Percentiles rank a stretch among this genome's conserved stretches.
Evolutionary conservation across 2,329 filamentous ascomycete species (phyloP).

Genomic region (Monilinia polystroma): DNA sequence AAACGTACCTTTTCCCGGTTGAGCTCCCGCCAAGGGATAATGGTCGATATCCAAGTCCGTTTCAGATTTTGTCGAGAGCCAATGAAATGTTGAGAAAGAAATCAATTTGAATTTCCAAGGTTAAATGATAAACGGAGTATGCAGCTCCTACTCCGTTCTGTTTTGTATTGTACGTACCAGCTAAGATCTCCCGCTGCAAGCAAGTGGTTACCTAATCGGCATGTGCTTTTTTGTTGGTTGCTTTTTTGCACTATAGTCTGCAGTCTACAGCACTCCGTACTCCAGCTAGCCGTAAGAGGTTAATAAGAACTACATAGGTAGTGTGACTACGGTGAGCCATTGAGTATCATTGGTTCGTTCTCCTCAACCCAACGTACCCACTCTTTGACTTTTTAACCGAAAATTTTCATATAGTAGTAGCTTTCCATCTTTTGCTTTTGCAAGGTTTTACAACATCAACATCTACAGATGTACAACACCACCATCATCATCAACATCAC

Average conservation of each 20-base stretch:
- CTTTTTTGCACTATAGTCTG: not conserved
- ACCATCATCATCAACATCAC: not conserved
- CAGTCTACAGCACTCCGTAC: not conserved
- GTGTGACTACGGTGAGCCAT: conserved; percentile 1
- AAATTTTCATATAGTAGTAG: not conserved
- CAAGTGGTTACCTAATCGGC: conserved; percentile 6
- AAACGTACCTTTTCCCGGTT: not conserved
- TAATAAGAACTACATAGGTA: too few relatives aligned
- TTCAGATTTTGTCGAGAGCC: conserved; percentile 14
- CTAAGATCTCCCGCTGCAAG: too few relatives aligned
- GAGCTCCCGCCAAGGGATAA: conserved; percentile 3
- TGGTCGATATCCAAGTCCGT: conserved; percentile 16
- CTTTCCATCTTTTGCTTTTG: not conserved
- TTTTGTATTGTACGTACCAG: too few relatives aligned
- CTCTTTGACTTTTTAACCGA: conserved; percentile 2
- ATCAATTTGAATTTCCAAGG: too few relatives aligned
- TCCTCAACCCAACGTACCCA: too few relatives aligned
- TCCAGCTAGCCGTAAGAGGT: too few relatives aligned
- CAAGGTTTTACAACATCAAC: not conserved
- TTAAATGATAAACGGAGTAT: too few relatives aligned
- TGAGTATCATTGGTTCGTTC: not conserved
- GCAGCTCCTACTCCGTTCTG: not conserved
- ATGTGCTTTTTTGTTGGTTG: conserved; percentile 6
- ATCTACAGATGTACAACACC: not conserved
- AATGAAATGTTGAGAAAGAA: not conserved